Evolutionary conservation across 768 basidiomycete species (phyloP).

Genomic region (Lactarius tabidus): DNA sequence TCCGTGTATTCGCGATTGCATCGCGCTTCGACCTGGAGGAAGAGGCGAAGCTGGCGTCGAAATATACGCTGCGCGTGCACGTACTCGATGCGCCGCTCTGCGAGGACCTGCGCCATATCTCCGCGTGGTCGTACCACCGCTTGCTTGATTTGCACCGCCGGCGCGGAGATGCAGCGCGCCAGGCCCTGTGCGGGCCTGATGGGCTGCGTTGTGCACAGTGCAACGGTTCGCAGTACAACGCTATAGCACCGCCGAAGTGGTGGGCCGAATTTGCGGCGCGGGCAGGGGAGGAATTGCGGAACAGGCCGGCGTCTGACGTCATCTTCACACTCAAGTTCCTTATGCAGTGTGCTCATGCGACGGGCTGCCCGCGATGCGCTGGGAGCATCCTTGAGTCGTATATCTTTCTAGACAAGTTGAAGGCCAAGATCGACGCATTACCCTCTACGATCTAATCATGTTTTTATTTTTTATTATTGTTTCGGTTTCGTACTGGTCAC

Average conservation of each 20-base stretch:
- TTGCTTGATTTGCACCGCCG: constrained; percentile 57
- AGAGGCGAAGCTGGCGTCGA: constrained; percentile 59
- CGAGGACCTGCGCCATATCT: constrained; percentile 61
- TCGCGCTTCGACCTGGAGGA: constrained; percentile 60
- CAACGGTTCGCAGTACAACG: constrained; percentile 46
- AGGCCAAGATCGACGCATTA: constrained; percentile 52
- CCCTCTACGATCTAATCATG: constrained; percentile 40
- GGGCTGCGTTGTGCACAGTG: constrained; percentile 66
- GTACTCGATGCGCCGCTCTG: constrained; percentile 54
- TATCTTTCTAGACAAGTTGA: constrained; percentile 51
- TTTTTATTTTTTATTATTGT: not conserved
- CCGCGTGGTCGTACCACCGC: constrained; percentile 64
- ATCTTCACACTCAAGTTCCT: constrained; percentile 62
- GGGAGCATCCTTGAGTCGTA: constrained; percentile 63
- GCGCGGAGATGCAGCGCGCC: constrained; percentile 47
- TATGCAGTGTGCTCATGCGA: constrained; percentile 43
- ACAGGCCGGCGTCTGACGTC: constrained; percentile 52
- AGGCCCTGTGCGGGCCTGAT: constrained; percentile 43
- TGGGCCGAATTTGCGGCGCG: constrained; percentile 57
- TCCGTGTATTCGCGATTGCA: constrained; percentile 68
- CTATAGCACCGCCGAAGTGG: constrained; percentile 58
- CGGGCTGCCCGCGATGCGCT: constrained; percentile 60
- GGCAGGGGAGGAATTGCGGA: constrained; percentile 54
- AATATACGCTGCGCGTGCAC: constrained; percentile 49
- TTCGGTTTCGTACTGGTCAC: too few relatives aligned